Evolutionary conservation across 371 early-diverging fungal genomes (phyloP), one percentile per base, ranked within the genome.

Genomic region (Haplosporangium sp.): DNA sequence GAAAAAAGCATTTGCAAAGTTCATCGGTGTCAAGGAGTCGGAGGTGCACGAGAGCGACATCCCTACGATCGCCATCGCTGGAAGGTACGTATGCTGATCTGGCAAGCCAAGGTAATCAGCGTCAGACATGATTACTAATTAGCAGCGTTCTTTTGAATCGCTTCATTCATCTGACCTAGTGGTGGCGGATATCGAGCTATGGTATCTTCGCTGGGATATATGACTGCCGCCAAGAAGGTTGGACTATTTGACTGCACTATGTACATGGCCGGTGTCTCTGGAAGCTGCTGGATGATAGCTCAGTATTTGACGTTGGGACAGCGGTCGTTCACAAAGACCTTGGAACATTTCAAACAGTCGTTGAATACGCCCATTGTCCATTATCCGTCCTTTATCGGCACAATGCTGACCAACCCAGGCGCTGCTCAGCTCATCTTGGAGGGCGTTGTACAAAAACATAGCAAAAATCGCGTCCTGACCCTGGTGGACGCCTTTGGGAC

Each of bases 171-270:
- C 59, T 2, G 23, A 11, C n/a, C 5, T 59, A 91, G 90, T 59
- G 92, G 92, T 21, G 92, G 92, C 9, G 92, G 92, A 6, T 89
- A 86, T 69, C 85, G 92, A 9, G 90, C 92, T 2, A 92, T 92
- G 92, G 62, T 91, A 6, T 86, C 89, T 12, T 82, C 84, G 16
- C 55, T 83, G 36, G 92, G 90, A 6, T 89, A 87, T 59, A 70
- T 89, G 65, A 82, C 83, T 7, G 88, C 85, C 1, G 84, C 88
- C 76, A 73, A 89, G 48, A 80, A 87, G 20, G 77, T 84, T 1
- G 91, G 90, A 18, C 53, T 85, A 1, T 79, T 84, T 42, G 89
- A 89, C 57, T 86, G 87, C 51, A 73, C 85, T 5, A 89, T 81
- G 64, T 90, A 92, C 62, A 70, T 86, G 45, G 87, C 90, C 59